Evolutionary conservation across 371 early-diverging fungal genomes (phyloP).

Genomic region (Mortierella sp.): DNA sequence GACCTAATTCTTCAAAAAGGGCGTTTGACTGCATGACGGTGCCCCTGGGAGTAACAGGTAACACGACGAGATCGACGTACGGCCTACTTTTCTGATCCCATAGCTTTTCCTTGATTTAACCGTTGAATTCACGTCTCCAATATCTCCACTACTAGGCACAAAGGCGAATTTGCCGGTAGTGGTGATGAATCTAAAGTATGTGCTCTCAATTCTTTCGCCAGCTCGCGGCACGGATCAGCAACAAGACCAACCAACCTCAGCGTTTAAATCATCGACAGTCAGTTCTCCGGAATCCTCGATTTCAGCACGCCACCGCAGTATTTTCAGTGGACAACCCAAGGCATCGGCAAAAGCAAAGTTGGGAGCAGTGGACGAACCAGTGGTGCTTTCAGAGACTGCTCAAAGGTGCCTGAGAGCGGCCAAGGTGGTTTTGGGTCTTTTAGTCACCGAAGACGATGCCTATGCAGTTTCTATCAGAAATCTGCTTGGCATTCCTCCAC

Average conservation of each 20-base stretch:
- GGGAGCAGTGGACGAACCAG: conserved; percentile 49
- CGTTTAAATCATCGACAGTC: neutral
- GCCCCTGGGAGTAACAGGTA: conserved; percentile 22
- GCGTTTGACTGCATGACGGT: conserved; percentile 42
- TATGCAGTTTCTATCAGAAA: conserved; percentile 37
- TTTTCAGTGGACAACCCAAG: conserved; percentile 26
- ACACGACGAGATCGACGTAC: neutral
- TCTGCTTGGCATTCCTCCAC: conserved; percentile 42
- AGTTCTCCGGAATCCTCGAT: neutral
- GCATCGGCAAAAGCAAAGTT: conserved; percentile 39
- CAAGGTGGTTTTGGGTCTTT: conserved; percentile 59
- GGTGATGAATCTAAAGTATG: conserved; percentile 32
- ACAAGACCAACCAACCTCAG: neutral
- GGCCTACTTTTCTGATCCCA: neutral
- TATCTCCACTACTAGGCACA: neutral
- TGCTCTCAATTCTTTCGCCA: conserved; percentile 24
- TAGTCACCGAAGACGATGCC: conserved; percentile 42
- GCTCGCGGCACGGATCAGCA: conserved; percentile 17
- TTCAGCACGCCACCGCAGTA: conserved; percentile 21
- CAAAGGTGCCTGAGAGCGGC: conserved; percentile 68
- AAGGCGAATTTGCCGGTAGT: conserved; percentile 18
- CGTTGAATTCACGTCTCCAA: too few relatives aligned
- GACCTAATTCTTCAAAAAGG: conserved; percentile 19
- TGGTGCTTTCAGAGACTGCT: conserved; percentile 62
- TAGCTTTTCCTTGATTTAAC: neutral